Percentiles rank a stretch among this genome's conserved stretches.
phyloP scores from a whole-genome alignment of 805 yeast genomes.

The Alloascoidea africana region DNA sequence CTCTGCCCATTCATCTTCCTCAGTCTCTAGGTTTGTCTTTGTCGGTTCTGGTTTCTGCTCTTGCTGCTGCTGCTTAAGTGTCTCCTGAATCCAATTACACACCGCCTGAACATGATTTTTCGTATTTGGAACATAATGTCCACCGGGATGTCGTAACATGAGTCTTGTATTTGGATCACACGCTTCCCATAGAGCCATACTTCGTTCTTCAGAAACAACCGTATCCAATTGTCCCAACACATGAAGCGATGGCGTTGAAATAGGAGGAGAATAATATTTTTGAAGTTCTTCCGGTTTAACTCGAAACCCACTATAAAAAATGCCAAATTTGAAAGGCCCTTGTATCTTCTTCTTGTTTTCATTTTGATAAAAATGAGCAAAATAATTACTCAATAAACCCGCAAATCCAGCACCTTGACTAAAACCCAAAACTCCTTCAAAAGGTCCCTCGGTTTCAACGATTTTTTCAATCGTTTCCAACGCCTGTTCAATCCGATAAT shows the following conservation, averaged over 20 bases:
- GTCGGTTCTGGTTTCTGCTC: neutral
- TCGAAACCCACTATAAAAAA: slow-evolving; percentile 55
- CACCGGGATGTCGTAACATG: slow-evolving; percentile 77
- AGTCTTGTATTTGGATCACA: slow-evolving; percentile 29
- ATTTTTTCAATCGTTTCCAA: slow-evolving; percentile 35
- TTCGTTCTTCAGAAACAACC: slow-evolving; percentile 62
- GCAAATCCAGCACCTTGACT: slow-evolving; percentile 91
- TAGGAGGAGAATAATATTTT: slow-evolving; percentile 16
- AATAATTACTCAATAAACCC: slow-evolving; percentile 48
- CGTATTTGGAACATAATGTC: slow-evolving; percentile 90
- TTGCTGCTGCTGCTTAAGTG: slow-evolving; percentile 2
- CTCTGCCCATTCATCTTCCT: slow-evolving; percentile 20
- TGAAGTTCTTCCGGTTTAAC: slow-evolving; percentile 14
- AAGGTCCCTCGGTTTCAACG: slow-evolving; percentile 58
- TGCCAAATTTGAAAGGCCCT: slow-evolving; percentile 47
- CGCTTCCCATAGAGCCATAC: slow-evolving; percentile 40
- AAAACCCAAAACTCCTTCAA: slow-evolving; percentile 80
- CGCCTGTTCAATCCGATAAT: slow-evolving; percentile 23
- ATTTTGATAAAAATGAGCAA: slow-evolving; percentile 35
- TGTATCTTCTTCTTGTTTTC: slow-evolving; percentile 22
- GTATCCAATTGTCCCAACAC: slow-evolving; percentile 80
- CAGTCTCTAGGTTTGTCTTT: slow-evolving; percentile 2
- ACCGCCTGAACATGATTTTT: slow-evolving; percentile 29
- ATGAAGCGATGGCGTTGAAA: slow-evolving; percentile 40
- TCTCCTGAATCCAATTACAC: slow-evolving; percentile 12